These are phyloP conservation scores for Jacaranda mimosifolia DNA, from an alignment of 257 asterid genomes.

Conservation along the genomic window DNA sequence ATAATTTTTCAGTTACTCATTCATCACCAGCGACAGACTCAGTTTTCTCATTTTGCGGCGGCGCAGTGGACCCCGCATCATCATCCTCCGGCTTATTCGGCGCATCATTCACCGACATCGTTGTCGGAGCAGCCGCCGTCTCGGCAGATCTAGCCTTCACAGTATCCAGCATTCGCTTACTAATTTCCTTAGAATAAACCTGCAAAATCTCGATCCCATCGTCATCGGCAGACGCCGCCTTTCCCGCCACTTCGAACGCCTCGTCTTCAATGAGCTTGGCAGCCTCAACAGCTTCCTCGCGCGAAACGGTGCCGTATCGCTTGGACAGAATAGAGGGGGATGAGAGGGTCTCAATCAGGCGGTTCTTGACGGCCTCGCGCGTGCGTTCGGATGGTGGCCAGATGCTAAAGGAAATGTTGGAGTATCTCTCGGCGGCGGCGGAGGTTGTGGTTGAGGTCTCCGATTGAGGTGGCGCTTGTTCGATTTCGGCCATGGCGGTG, in stretches of 20 bases:
- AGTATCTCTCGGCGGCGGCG: slow-evolving; percentile 35
- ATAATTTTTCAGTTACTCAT: slow-evolving; percentile 36
- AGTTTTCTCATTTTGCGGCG: slow-evolving; percentile 59
- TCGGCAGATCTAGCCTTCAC: slow-evolving; percentile 85
- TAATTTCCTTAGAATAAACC: slow-evolving; percentile 88
- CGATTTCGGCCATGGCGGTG: slow-evolving; percentile 49
- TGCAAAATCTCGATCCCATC: slow-evolving; percentile 87
- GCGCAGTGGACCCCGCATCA: slow-evolving; percentile 59
- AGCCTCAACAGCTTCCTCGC: slow-evolving; percentile 71
- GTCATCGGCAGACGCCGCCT: slow-evolving; percentile 50
- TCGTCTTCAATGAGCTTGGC: slow-evolving; percentile 75
- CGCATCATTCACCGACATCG: slow-evolving; percentile 35
- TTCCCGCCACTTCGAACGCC: slow-evolving; percentile 65
- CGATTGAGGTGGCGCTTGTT: slow-evolving; percentile 35
- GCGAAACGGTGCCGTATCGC: slow-evolving; percentile 80
- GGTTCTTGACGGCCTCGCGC: slow-evolving; percentile 83
- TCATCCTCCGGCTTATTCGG: slow-evolving; percentile 53
- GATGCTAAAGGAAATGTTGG: slow-evolving; percentile 68
- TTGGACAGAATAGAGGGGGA: slow-evolving; percentile 82
- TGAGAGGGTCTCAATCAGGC: slow-evolving; percentile 79
- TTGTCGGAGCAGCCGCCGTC: slow-evolving; percentile 36
- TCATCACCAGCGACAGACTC: slow-evolving; percentile 55
- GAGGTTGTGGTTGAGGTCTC: slow-evolving; percentile 5
- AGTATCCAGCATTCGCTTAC: slow-evolving; percentile 78
- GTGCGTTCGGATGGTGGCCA: slow-evolving; percentile 94